Evolutionary conservation across 805 yeast genomes (phyloP).

Genomic region (Metschnikowia lachancei): DNA sequence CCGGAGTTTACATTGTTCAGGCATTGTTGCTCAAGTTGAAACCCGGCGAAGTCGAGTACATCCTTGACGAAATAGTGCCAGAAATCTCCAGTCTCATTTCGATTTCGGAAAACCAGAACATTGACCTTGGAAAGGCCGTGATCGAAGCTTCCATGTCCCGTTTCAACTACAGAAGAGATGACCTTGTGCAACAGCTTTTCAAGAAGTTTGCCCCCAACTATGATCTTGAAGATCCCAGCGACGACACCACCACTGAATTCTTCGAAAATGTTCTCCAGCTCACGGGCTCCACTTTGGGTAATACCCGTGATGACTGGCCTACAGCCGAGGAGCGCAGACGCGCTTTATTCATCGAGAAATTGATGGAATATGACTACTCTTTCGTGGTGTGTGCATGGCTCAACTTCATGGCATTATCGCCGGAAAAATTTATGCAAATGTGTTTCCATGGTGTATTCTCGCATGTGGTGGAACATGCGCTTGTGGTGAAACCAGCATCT

Average conservation of each 20-base stretch:
- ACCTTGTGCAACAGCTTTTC: slow-evolving; percentile 49
- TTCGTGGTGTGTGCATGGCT: slow-evolving; percentile 59
- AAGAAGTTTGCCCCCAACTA: slow-evolving; percentile 42
- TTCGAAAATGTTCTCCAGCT: slow-evolving; percentile 67
- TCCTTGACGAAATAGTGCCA: slow-evolving; percentile 65
- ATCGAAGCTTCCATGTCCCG: slow-evolving; percentile 63
- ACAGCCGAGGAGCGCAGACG: slow-evolving; percentile 85
- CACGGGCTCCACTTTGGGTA: slow-evolving; percentile 71
- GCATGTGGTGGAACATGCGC: slow-evolving; percentile 70
- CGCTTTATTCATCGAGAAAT: slow-evolving; percentile 67
- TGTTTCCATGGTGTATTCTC: slow-evolving; percentile 89
- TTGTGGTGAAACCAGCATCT: slow-evolving; percentile 47
- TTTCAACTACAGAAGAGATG: slow-evolving; percentile 57
- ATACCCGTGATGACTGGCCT: slow-evolving; percentile 87
- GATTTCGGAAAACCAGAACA: slow-evolving; percentile 52
- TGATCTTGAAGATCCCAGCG: slow-evolving; percentile 23
- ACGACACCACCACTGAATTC: slow-evolving; percentile 46
- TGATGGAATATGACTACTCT: slow-evolving; percentile 63
- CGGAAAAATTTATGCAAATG: slow-evolving; percentile 65
- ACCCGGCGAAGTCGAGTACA: slow-evolving; percentile 57
- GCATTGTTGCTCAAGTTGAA: slow-evolving; percentile 64
- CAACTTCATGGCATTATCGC: slow-evolving; percentile 57
- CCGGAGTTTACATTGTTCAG: slow-evolving; percentile 78
- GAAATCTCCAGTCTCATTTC: slow-evolving; percentile 55
- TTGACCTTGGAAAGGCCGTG: slow-evolving; percentile 65